Conservation (phyloP, 2,329 filamentous ascomycete species). For the Penicillium sp. region DNA sequence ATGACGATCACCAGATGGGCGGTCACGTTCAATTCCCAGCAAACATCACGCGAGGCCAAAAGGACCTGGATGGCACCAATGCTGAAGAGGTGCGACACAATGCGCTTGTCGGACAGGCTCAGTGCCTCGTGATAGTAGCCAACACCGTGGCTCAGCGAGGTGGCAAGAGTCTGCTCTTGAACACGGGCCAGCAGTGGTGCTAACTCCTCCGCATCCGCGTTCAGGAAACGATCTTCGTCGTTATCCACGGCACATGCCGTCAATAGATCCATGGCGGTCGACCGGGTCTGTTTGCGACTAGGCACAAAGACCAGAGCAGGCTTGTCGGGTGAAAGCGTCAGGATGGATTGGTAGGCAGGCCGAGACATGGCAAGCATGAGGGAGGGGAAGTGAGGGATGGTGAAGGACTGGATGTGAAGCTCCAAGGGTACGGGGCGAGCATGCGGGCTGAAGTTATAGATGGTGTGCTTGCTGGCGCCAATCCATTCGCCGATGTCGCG, state of each 20-base stretch:
- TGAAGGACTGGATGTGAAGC: conserved; percentile 92
- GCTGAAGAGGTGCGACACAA: conserved; percentile 87
- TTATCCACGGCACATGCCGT: conserved; percentile 85
- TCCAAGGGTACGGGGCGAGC: conserved; percentile 86
- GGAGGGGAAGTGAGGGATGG: conserved; percentile 93
- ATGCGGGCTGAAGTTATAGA: conserved; percentile 97
- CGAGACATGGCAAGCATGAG: conserved; percentile 98
- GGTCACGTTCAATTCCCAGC: conserved; percentile 87
- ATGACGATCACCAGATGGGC: conserved; percentile 93
- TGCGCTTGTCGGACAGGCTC: conserved; percentile 82
- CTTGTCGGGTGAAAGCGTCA: conserved; percentile 83
- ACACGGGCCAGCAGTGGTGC: conserved; percentile 76
- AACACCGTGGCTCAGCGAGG: conserved; percentile 88
- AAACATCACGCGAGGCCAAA: conserved; percentile 79
- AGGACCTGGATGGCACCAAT: conserved; percentile 88
- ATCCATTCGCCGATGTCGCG: conserved; percentile 97
- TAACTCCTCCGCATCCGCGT: conserved; percentile 79
- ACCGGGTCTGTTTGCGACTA: conserved; percentile 85
- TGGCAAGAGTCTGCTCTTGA: conserved; percentile 80
- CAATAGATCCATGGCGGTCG: conserved; percentile 81
- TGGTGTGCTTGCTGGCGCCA: conserved; percentile 94
- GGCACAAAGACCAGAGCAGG: conserved; percentile 91
- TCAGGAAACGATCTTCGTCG: conserved; percentile 89
- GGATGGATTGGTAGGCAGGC: conserved; percentile 83
- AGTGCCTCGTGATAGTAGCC: conserved; percentile 97